These are phyloP conservation scores for Pichia deserticola DNA, from an alignment of 805 yeast genomes.

Conservation along the genomic window DNA sequence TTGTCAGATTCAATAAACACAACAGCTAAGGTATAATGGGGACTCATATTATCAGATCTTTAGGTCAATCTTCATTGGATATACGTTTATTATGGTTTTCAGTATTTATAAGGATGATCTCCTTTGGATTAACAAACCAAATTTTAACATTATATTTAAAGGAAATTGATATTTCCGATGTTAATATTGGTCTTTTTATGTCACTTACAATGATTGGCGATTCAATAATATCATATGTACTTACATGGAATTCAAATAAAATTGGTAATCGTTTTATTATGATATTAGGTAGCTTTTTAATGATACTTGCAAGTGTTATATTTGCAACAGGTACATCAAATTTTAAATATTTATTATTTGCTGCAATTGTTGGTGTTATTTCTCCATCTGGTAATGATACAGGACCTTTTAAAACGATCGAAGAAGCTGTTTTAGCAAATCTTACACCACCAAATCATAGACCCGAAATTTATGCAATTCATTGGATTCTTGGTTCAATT, in stretches of 20 bases:
- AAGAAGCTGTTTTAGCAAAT: constrained; percentile 77
- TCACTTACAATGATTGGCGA: constrained; percentile 75
- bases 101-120: constrained; percentile 60
- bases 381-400: constrained; percentile 88
- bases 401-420: constrained; percentile 84
- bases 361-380: constrained; percentile 78
- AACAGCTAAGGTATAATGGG: background rate
- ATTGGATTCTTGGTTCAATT: constrained; percentile 57
- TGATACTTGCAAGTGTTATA: constrained; percentile 58
- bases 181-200: constrained; percentile 71
- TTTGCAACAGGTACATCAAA: constrained; percentile 49
- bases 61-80: constrained; percentile 35
- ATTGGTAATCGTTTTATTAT: constrained; percentile 65
- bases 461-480: constrained; percentile 69
- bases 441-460: constrained; percentile 57
- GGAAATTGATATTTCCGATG: constrained; percentile 45
- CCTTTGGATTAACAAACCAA: constrained; percentile 77
- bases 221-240: constrained; percentile 55
- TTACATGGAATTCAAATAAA: constrained; percentile 72
- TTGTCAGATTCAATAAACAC: background rate
- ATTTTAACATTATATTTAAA: constrained; percentile 62
- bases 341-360: constrained; percentile 49
- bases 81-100: constrained; percentile 59
- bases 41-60: constrained; percentile 29
- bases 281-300: constrained; percentile 54